Base-by-base conservation (phyloP, 768 basidiomycete species). In the Leccinum pellstonianum region DNA sequence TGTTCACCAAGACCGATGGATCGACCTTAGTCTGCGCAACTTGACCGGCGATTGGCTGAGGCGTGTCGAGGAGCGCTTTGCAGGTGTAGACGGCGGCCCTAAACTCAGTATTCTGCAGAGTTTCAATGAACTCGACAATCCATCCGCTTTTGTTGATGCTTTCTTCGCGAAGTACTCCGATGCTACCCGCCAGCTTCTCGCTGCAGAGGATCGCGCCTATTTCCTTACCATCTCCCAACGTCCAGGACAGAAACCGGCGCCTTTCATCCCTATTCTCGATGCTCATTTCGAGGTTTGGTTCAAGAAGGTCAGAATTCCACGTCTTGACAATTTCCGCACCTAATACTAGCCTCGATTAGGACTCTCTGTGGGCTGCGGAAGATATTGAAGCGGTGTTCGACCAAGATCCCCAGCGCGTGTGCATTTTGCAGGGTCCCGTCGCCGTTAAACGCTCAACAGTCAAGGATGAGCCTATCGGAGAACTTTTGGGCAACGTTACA, bases 301-400 rank as follows among this genome's bases (percentile, higher is more conserved):
- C 80, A 98, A 99, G 84, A 99, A 99, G 89, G 93, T 91, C 61
- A 43, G 80, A 62, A 47, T 37, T 31, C 5, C 14, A 19, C 9
- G 51, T 57, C 19, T 52, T 21, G 49, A 54, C 23, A 4, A 52
- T 55, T 25, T 9, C 58, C 37, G 11, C 47, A 53, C 62, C 61
- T 65, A 27, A 72, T 55, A 23, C 25, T 57, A 31, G 21, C 11
- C 62, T 12, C 17, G 4, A 54, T 21, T 65, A 93, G 91, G 96
- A 98, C 73, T 98, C 96, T 7, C 85, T 98, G 11, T 98, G 96
- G 95, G 91, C 91, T 43, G 91, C 94, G 3, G 96, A 98, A 75
- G 97, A 99, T 73, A 95, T 98, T 64, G 97, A 98, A 62, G 96
- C 95, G 14, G 95, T 99, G 46, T 97, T 98, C 70, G 97, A 98